A percentile compares a stretch with the other conserved stretches of the same genome.
phyloP scores from a whole-genome alignment of 1,284 basidiomycete genomes.

The Tilletia indica region DNA sequence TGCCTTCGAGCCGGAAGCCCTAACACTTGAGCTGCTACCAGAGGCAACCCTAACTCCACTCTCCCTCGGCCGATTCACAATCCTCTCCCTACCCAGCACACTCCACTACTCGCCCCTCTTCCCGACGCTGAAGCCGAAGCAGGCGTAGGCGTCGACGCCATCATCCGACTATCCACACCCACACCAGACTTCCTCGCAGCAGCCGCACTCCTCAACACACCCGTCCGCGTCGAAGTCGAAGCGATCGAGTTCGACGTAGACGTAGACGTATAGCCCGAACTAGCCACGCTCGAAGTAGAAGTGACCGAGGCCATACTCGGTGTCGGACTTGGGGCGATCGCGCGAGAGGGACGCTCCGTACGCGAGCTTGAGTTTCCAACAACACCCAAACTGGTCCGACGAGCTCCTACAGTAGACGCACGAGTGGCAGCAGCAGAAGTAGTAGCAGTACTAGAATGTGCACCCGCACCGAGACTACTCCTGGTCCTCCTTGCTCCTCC shows the following conservation, averaged over 20 bases:
- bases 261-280: neutral
- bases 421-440: neutral
- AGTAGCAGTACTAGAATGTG: neutral
- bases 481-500: neutral
- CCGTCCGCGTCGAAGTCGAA: slow-evolving; percentile 5
- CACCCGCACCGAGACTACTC: neutral
- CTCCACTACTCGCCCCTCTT: too few relatives aligned
- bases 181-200: neutral
- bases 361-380: neutral
- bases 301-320: neutral
- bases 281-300: neutral
- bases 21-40: neutral
- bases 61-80: too few relatives aligned
- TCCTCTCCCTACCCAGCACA: too few relatives aligned
- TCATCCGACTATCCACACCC: neutral
- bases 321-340: neutral
- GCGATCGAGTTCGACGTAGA: neutral
- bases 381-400: neutral
- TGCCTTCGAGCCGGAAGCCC: neutral
- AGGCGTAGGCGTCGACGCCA: too few relatives aligned
- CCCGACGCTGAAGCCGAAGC: too few relatives aligned
- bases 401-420: neutral
- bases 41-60: too few relatives aligned
- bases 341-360: neutral
- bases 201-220: slow-evolving; percentile 3